Evolutionary conservation across 176 grass and related monocot genomes (phyloP).

Genomic region (Bothriochloa decipiens): DNA sequence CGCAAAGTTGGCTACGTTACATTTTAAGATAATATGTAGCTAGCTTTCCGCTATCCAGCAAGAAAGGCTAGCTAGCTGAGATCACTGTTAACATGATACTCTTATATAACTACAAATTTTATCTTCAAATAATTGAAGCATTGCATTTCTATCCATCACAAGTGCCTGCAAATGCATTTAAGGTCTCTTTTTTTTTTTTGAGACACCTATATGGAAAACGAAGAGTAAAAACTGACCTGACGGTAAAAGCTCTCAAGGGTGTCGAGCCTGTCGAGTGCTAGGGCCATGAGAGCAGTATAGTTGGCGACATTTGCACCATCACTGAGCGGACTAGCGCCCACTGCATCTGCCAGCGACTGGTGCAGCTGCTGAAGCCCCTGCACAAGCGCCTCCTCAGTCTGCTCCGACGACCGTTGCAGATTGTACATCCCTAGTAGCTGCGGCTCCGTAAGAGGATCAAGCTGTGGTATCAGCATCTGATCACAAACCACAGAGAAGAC

Average conservation of each 20-base stretch:
- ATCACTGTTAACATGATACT: neutral
- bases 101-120: neutral
- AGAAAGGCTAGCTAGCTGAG: neutral
- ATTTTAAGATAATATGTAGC: neutral
- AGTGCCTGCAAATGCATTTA: neutral
- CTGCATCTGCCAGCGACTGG: constrained; percentile 57
- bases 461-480: constrained; percentile 83
- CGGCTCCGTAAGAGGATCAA: constrained; percentile 84
- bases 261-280: constrained; percentile 70
- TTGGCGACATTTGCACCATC: constrained; percentile 54
- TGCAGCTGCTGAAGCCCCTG: constrained; percentile 81
- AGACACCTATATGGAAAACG: neutral
- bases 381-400: constrained; percentile 83
- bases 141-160: neutral
- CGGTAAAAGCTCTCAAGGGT: constrained; percentile 75
- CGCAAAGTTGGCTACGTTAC: constrained; percentile 24
- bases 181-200: neutral
- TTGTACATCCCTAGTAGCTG: constrained; percentile 72
- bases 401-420: constrained; percentile 80
- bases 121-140: neutral
- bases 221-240: constrained; percentile 55
- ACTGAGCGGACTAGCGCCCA: constrained; percentile 60
- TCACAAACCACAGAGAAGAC: neutral
- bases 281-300: constrained; percentile 66
- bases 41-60: constrained; percentile 31